phyloP scores from a whole-genome alignment of 495 filamentous ascomycete species.

The Talaromyces thailandensis region DNA sequence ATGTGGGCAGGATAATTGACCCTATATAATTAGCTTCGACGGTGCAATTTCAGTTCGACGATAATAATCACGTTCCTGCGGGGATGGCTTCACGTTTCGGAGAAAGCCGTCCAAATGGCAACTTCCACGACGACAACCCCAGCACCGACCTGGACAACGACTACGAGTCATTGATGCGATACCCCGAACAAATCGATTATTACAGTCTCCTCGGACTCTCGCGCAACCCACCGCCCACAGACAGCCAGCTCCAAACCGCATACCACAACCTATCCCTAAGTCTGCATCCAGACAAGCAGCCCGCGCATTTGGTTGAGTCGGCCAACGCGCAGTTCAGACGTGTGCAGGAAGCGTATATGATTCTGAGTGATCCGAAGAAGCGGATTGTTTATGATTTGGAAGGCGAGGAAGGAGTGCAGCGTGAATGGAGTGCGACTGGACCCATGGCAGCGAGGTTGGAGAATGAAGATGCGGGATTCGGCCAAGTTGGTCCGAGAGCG shows the following conservation, averaged over 20 bases:
- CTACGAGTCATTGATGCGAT: conserved; percentile 9
- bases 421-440: conserved; percentile 30
- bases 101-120: not conserved
- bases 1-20: not conserved
- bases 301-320: conserved; percentile 32
- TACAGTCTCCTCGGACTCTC: conserved; percentile 44
- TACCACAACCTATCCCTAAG: conserved; percentile 44
- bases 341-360: conserved; percentile 46
- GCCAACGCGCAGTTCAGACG: conserved; percentile 39
- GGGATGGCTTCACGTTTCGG: not conserved
- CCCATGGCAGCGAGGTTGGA: conserved; percentile 25
- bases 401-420: conserved; percentile 35
- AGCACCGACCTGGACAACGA: not conserved
- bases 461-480: conserved; percentile 9
- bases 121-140: not conserved
- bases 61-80: not conserved
- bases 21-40: not conserved
- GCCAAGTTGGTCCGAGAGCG: conserved; percentile 32
- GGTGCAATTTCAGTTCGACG: not conserved
- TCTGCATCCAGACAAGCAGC: conserved; percentile 52
- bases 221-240: conserved; percentile 32
- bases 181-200: conserved; percentile 32
- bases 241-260: conserved; percentile 41
- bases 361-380: conserved; percentile 44
- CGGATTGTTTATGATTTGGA: conserved; percentile 46